phyloP scores from a whole-genome alignment of 257 asterid species.

The Capsicum baccatum region DNA sequence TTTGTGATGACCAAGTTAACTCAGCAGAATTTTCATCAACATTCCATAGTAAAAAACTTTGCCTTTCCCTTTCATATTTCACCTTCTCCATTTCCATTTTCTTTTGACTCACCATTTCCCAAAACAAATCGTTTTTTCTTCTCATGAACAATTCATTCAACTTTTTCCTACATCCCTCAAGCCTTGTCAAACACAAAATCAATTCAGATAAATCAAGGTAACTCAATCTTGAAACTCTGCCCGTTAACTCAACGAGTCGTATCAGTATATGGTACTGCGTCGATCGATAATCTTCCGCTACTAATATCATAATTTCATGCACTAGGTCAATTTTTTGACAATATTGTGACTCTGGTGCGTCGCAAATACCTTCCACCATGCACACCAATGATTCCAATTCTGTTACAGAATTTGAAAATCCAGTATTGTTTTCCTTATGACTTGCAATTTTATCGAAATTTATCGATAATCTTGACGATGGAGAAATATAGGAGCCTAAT shows the following conservation, averaged over 20 bases:
- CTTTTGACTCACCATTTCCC: conserved; percentile 41
- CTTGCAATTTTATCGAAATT: not conserved
- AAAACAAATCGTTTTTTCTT: conserved; percentile 40
- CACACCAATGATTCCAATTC: conserved; percentile 41
- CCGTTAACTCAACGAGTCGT: conserved; percentile 38
- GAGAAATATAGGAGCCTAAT: conserved; percentile 37
- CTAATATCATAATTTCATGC: conserved; percentile 44
- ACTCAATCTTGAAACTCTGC: conserved; percentile 29
- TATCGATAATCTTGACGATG: conserved; percentile 28
- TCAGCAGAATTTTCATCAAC: conserved; percentile 20
- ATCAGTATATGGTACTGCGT: conserved; percentile 40
- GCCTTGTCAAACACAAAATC: conserved; percentile 36
- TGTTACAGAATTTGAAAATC: conserved; percentile 10
- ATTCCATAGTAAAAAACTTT: conserved; percentile 28
- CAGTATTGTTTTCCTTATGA: not conserved
- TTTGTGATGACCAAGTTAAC: conserved; percentile 32
- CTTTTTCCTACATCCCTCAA: conserved; percentile 40
- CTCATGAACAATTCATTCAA: conserved; percentile 40
- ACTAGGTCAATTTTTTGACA: conserved; percentile 38
- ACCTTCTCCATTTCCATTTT: conserved; percentile 33
- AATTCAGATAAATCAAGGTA: conserved; percentile 45
- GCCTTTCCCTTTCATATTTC: conserved; percentile 34
- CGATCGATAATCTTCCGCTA: conserved; percentile 47
- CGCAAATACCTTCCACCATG: conserved; percentile 48
- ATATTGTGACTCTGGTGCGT: conserved; percentile 45